phyloP scores from a whole-genome alignment of 148 eudicot species.

The Tetragonia tetragonoides region DNA sequence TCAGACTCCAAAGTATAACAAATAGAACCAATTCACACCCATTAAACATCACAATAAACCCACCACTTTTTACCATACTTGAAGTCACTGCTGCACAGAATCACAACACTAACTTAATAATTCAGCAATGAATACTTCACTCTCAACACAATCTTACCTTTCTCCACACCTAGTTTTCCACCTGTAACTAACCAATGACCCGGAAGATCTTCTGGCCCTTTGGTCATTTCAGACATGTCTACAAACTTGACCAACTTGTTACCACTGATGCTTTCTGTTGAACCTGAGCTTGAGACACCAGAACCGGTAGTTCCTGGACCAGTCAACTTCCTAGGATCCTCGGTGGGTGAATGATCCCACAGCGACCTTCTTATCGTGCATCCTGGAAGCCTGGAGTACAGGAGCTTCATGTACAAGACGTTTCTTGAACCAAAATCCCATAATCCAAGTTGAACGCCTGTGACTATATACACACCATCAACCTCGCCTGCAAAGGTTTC shows the following conservation, averaged over 20 bases:
- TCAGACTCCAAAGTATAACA: conserved; percentile 24
- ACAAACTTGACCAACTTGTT: conserved; percentile 73
- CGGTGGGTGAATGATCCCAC: conserved; percentile 72
- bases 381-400: conserved; percentile 77
- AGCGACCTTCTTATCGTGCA: conserved; percentile 79
- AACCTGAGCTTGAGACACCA: conserved; percentile 47
- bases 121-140: conserved; percentile 85
- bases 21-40: conserved; percentile 16
- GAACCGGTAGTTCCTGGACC: conserved; percentile 18
- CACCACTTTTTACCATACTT: neutral
- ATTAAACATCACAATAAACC: conserved; percentile 3
- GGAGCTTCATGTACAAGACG: conserved; percentile 81
- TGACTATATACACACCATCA: conserved; percentile 71
- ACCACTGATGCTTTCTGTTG: conserved; percentile 29
- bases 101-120: conserved; percentile 39
- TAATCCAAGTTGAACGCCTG: conserved; percentile 95
- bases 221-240: conserved; percentile 77
- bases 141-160: conserved; percentile 79
- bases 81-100: conserved; percentile 23
- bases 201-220: conserved; percentile 77
- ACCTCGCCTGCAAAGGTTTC: conserved; percentile 63
- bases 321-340: conserved; percentile 31
- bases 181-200: conserved; percentile 98
- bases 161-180: conserved; percentile 86
- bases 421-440: conserved; percentile 96